phyloP scores from a whole-genome alignment of 768 basidiomycete species.

The Boletus rex-veris region DNA sequence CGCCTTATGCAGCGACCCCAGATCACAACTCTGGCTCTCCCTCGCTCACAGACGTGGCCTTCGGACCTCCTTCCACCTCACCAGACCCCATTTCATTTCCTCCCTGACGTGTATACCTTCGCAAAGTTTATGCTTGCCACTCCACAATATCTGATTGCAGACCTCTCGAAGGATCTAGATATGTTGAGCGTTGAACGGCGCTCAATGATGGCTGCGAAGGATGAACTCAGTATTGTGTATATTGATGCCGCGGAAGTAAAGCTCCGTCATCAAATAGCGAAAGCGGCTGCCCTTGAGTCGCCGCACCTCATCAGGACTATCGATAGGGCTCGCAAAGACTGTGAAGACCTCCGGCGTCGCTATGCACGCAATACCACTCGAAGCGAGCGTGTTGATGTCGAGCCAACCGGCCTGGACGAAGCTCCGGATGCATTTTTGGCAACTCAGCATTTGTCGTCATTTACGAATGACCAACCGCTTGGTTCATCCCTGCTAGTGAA shows the following conservation, averaged over 20 bases:
- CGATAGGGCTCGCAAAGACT: constrained; percentile 57
- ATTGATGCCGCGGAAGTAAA: constrained; percentile 75
- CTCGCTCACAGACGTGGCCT: constrained; percentile 90
- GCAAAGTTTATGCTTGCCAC: constrained; percentile 97
- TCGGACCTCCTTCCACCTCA: constrained; percentile 89
- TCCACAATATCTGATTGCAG: constrained; percentile 73
- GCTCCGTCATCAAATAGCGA: constrained; percentile 75
- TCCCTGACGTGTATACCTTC: constrained; percentile 85
- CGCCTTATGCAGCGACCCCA: constrained; percentile 90
- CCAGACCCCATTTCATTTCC: constrained; percentile 93
- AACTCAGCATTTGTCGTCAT: constrained; percentile 30
- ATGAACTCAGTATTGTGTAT: constrained; percentile 75
- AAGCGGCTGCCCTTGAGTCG: constrained; percentile 73
- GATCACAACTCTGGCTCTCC: constrained; percentile 92
- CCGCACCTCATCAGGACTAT: constrained; percentile 60
- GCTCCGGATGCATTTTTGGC: constrained; percentile 59
- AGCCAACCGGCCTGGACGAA: constrained; percentile 30
- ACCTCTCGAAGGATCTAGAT: constrained; percentile 69
- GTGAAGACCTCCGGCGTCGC: constrained; percentile 52
- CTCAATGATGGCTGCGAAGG: constrained; percentile 60
- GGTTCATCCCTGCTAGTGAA: constrained; percentile 1
- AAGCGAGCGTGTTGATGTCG: constrained; percentile 19
- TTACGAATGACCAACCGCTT: constrained; percentile 7
- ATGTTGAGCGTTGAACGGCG: constrained; percentile 71
- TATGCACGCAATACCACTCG: constrained; percentile 12